phyloP scores from a whole-genome alignment of 2,329 filamentous ascomycete species.

The Scopulariopsis brevicaulis region DNA sequence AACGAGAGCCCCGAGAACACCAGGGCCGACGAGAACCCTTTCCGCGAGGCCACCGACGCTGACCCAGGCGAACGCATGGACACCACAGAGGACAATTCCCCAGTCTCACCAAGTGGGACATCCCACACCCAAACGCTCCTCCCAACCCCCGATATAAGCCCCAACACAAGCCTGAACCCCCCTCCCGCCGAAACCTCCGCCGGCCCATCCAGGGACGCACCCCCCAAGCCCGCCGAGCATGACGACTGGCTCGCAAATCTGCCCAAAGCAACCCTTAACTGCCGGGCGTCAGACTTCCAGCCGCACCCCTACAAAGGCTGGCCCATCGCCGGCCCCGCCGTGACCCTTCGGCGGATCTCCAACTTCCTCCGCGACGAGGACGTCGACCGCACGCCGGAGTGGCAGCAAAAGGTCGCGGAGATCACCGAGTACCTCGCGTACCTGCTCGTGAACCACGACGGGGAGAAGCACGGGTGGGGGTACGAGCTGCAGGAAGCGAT shows the following conservation, averaged over 20 bases:
- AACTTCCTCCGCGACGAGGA: conserved; percentile 40
- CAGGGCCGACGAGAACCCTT: background rate
- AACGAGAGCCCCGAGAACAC: background rate
- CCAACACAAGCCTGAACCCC: no score
- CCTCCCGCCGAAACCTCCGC: background rate
- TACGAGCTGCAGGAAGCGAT: conserved; percentile 16
- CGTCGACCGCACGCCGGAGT: conserved; percentile 25
- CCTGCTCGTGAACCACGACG: conserved; percentile 13
- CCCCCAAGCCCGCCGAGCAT: background rate
- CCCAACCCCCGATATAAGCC: no score
- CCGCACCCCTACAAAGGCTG: conserved; percentile 18
- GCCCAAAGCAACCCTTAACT: background rate
- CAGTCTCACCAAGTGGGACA: no score
- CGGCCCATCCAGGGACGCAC: background rate
- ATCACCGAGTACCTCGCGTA: conserved; percentile 26
- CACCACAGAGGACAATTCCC: no score
- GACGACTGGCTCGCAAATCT: background rate
- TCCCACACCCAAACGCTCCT: no score
- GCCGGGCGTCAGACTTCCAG: background rate
- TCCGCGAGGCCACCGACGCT: background rate
- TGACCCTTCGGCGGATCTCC: conserved; percentile 18
- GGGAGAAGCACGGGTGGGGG: conserved; percentile 15
- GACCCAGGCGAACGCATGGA: no score
- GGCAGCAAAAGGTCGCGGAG: conserved; percentile 22
- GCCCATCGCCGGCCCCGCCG: conserved; percentile 18